A percentile compares a stretch with the other conserved stretches of the same genome.
Evolutionary conservation across 2,329 filamentous ascomycete species (phyloP).

Genomic region (Pyricularia pennisetigena): DNA sequence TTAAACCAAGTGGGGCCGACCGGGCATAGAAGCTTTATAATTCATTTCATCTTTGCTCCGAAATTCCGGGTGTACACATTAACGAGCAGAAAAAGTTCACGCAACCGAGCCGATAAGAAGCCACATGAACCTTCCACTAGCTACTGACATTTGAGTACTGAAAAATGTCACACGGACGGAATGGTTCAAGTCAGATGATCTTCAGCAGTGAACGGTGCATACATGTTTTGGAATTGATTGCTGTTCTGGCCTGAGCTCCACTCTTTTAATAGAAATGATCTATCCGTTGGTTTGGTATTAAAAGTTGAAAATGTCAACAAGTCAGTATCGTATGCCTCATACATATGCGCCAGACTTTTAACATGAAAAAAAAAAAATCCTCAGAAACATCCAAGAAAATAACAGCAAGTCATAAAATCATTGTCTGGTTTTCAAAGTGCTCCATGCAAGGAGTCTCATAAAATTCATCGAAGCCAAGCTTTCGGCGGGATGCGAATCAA

Average conservation of each 20-base stretch:
- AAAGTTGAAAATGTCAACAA: neutral
- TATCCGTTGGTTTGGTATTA: neutral
- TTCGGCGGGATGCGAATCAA: neutral
- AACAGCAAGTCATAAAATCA: neutral
- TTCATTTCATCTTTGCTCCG: neutral
- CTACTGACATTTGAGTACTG: neutral
- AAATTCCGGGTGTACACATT: neutral
- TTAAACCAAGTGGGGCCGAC: neutral
- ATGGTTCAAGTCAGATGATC: neutral
- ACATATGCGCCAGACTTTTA: neutral
- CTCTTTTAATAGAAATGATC: neutral
- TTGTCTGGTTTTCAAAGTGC: neutral
- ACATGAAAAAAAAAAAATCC: neutral
- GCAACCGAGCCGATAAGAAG: neutral
- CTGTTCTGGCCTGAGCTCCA: neutral
- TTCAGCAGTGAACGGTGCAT: neutral
- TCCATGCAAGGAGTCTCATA: neutral
- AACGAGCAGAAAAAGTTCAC: neutral
- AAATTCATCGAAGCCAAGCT: neutral
- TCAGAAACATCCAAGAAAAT: neutral
- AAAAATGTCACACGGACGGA: neutral
- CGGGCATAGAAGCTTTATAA: neutral
- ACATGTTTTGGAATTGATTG: neutral
- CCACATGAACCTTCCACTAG: neutral
- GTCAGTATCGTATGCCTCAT: neutral